phyloP scores from a whole-genome alignment of 2,329 filamentous ascomycete species.

The Penicillium polonicum region DNA sequence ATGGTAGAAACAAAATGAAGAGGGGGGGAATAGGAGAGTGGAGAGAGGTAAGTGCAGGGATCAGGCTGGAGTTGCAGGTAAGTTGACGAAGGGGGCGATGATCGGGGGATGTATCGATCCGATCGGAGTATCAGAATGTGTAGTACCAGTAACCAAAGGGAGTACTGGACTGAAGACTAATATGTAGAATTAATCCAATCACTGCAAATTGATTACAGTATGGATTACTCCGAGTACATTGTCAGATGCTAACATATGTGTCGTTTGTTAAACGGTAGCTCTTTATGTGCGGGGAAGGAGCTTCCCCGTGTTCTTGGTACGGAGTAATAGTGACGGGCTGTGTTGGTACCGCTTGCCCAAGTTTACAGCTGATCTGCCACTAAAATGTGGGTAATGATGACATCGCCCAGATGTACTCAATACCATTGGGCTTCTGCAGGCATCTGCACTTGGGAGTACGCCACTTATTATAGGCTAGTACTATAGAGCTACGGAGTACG shows the following conservation, averaged over 20 bases:
- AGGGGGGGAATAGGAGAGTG: conserved; percentile 4
- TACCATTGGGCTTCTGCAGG: background rate
- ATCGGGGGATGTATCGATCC: conserved; percentile 6
- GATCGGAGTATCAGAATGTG: conserved; percentile 2
- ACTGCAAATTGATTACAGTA: background rate
- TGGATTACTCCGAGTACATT: background rate
- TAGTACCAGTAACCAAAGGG: background rate
- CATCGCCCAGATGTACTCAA: conserved; percentile 6
- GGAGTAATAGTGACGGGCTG: conserved; percentile 6
- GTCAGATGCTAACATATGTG: background rate
- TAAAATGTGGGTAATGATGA: conserved; percentile 15
- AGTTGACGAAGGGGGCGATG: conserved; percentile 10
- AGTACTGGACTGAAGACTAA: background rate
- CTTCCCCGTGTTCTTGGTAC: conserved; percentile 2
- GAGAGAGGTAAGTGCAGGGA: conserved; percentile 2
- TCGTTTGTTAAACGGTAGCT: background rate
- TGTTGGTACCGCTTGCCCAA: conserved; percentile 1
- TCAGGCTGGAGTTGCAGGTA: background rate
- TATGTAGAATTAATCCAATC: background rate
- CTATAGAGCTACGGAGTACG: background rate
- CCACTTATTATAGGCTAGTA: background rate
- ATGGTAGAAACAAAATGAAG: conserved; percentile 3
- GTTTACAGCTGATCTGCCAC: background rate
- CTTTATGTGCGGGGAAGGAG: conserved; percentile 17
- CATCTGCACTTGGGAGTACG: background rate